Conservation (phyloP, 257 asterid genomes). For the Galeopsis tetrahit region DNA sequence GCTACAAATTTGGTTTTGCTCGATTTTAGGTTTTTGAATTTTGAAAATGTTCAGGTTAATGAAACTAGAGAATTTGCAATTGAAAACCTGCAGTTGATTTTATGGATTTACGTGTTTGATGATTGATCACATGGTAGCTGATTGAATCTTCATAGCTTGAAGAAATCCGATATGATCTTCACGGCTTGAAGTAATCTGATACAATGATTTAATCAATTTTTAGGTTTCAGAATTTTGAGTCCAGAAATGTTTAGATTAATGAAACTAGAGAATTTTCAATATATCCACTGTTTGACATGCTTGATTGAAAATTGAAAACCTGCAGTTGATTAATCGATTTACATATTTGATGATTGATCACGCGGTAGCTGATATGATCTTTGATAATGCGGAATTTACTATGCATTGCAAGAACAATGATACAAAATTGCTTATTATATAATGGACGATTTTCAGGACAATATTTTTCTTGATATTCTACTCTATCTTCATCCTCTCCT, state of each 20-base stretch:
- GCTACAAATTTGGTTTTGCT: not conserved
- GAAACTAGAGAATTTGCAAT: no score
- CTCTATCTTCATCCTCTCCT: not conserved
- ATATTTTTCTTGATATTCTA: no score
- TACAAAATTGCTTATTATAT: not conserved
- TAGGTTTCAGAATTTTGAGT: slow-evolving; percentile 20
- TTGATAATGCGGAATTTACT: not conserved
- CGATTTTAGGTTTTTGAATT: slow-evolving; percentile 6
- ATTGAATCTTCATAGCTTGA: not conserved
- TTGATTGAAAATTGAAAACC: not conserved
- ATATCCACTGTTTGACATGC: not conserved
- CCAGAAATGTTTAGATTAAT: not conserved
- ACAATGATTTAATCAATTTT: not conserved
- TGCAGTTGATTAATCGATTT: not conserved
- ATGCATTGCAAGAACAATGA: not conserved
- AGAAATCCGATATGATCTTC: not conserved
- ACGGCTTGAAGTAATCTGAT: no score
- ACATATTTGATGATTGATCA: not conserved
- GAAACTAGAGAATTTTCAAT: not conserved
- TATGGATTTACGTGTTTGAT: not conserved
- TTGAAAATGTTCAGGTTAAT: not conserved
- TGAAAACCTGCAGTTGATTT: not conserved
- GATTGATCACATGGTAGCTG: not conserved
- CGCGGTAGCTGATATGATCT: no score
- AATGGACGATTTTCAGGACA: not conserved